Percentiles rank a stretch among this genome's conserved stretches.
Evolutionary conservation across 768 basidiomycete species (phyloP).

Genomic region (Austroboletus eburneus): DNA sequence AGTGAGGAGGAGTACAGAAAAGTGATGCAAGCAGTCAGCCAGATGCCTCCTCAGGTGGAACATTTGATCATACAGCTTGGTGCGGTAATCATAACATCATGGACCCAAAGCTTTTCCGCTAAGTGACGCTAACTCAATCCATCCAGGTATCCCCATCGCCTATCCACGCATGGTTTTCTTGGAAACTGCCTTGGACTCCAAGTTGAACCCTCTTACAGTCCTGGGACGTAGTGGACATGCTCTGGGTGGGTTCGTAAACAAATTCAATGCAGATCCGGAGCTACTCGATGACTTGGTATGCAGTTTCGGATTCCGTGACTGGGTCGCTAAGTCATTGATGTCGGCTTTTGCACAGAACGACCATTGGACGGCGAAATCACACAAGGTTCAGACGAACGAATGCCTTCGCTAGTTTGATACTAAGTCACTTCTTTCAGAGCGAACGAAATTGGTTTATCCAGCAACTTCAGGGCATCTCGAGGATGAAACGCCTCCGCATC

Average conservation of each 20-base stretch:
- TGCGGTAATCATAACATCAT: conserved; percentile 16
- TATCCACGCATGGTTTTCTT: conserved; percentile 94
- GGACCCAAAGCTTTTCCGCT: neutral
- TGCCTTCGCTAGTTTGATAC: neutral
- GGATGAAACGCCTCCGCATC: conserved; percentile 61
- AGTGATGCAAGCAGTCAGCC: conserved; percentile 58
- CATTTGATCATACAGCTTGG: conserved; percentile 86
- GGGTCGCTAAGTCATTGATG: conserved; percentile 22
- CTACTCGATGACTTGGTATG: conserved; percentile 85
- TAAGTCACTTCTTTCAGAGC: conserved; percentile 42
- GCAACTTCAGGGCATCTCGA: conserved; percentile 71
- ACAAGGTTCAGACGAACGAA: conserved; percentile 50
- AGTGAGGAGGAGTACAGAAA: conserved; percentile 67
- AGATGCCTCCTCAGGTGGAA: conserved; percentile 62
- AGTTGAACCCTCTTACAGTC: conserved; percentile 78
- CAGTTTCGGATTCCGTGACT: conserved; percentile 2
- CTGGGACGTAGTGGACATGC: conserved; percentile 69
- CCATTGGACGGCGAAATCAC: conserved; percentile 82
- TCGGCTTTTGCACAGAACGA: conserved; percentile 75
- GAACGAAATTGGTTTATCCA: conserved; percentile 90
- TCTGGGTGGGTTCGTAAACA: conserved; percentile 77
- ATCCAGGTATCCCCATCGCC: conserved; percentile 70
- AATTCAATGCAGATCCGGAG: conserved; percentile 91
- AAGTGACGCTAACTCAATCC: conserved; percentile 2
- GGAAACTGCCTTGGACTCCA: conserved; percentile 72